phyloP scores from a whole-genome alignment of 1,284 basidiomycete genomes.

The Pseudozyma tsukubaensis region DNA sequence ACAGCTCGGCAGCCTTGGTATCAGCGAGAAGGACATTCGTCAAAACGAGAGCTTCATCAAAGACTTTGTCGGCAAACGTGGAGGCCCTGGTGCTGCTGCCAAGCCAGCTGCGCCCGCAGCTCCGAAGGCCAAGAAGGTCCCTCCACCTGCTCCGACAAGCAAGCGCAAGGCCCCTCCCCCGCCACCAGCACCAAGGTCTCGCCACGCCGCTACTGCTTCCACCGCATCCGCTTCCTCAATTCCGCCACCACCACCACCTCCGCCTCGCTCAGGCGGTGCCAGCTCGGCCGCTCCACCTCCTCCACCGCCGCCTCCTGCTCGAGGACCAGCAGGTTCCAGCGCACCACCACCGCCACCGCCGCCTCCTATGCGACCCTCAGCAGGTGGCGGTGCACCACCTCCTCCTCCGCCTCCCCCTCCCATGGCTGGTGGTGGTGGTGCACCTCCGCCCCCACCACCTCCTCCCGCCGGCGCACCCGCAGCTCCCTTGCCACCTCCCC shows the following conservation, averaged over 20 bases:
- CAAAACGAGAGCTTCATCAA: constrained; percentile 91
- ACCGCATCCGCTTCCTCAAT: constrained; percentile 28
- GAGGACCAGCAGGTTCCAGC: constrained; percentile 25
- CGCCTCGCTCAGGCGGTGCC: constrained; percentile 69
- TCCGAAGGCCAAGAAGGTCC: constrained; percentile 73
- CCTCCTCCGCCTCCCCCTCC: constrained; percentile 59
- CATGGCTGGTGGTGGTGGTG: constrained; percentile 25
- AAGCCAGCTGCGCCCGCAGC: constrained; percentile 63
- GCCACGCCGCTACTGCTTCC: constrained; percentile 37
- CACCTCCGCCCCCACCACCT: constrained; percentile 34
- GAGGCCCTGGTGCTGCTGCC: constrained; percentile 64
- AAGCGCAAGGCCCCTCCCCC: constrained; percentile 64
- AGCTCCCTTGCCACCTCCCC: constrained; percentile 43
- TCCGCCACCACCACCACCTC: constrained; percentile 56
- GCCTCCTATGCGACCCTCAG: constrained; percentile 33
- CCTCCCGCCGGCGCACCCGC: constrained; percentile 41
- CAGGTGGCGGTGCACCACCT: constrained; percentile 43
- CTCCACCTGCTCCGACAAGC: constrained; percentile 72
- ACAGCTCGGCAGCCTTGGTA: constrained; percentile 79
- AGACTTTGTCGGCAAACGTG: constrained; percentile 78
- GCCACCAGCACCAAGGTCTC: constrained; percentile 53
- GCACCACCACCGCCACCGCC: constrained; percentile 56
- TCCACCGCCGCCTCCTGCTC: constrained; percentile 66
- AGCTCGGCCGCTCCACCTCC: constrained; percentile 69
- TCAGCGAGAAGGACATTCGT: constrained; percentile 73